These are phyloP conservation scores for Gossypium stocksii DNA, from an alignment of 345 rosid genomes.

Conservation along the genomic window DNA sequence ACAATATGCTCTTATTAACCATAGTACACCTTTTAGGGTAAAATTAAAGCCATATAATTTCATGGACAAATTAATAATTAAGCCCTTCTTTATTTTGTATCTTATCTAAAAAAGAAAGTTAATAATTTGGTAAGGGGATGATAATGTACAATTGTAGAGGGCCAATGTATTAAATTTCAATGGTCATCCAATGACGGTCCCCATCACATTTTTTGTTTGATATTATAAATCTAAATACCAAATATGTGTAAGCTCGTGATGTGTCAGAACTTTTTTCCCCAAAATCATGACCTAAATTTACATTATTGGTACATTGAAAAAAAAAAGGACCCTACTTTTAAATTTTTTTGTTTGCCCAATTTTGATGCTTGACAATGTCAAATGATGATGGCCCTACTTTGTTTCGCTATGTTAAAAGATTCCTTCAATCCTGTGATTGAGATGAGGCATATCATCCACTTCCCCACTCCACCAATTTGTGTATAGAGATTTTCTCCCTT, in stretches of 20 bases:
- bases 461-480: neutral
- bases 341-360: neutral
- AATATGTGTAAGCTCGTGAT: neutral
- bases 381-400: neutral
- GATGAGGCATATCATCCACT: neutral
- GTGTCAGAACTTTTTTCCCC: neutral
- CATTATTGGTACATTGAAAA: neutral
- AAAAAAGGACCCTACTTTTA: too few species aligned
- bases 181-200: neutral
- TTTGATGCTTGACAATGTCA: neutral
- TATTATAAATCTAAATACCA: neutral
- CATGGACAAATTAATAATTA: too few species aligned
- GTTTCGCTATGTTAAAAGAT: neutral
- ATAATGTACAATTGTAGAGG: neutral
- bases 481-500: neutral
- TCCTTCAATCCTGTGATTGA: neutral
- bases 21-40: too few species aligned
- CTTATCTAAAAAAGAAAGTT: too few species aligned
- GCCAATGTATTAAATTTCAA: neutral
- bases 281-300: neutral
- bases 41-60: too few species aligned
- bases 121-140: neutral
- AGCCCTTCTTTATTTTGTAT: too few species aligned
- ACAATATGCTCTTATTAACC: too few species aligned
- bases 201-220: neutral